Conservation (phyloP, 129 eudicot genomes). For the Oenanthe sinensis region DNA sequence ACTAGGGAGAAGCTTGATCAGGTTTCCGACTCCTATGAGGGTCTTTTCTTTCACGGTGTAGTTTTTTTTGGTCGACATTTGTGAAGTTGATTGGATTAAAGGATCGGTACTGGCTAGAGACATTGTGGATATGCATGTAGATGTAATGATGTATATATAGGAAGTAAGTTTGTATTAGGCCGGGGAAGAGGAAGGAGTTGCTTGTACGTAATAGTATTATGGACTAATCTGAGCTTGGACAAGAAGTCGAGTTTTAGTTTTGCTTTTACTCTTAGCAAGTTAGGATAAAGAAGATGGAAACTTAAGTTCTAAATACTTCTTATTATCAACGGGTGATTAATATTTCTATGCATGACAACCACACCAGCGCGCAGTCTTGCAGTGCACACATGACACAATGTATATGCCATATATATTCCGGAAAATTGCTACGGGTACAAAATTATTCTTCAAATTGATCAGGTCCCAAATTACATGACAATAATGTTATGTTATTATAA, state of each 20-base stretch:
- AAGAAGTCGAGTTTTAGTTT: constrained; percentile 6
- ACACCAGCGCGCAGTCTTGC: no score
- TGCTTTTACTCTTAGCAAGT: background rate
- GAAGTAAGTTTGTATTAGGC: background rate
- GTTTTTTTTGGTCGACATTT: constrained; percentile 5
- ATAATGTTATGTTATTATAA: no score
- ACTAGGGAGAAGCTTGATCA: constrained; percentile 75
- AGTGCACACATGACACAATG: no score
- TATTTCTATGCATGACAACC: no score
- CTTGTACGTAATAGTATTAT: background rate
- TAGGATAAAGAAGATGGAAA: background rate
- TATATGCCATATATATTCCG: no score
- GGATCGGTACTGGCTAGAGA: background rate
- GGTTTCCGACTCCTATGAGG: constrained; percentile 44
- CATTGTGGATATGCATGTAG: constrained; percentile 3
- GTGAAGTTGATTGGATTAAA: background rate
- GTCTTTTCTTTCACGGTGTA: constrained; percentile 24
- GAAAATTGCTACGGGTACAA: no score
- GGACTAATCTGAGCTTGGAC: constrained; percentile 7
- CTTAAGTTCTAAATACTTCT: background rate
- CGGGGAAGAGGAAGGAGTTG: background rate
- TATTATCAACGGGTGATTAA: background rate
- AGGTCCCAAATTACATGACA: no score
- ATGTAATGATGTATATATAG: background rate
- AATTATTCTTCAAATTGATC: no score